Conservation (phyloP, 345 rosid genomes). For the Gossypioides kirkii region DNA sequence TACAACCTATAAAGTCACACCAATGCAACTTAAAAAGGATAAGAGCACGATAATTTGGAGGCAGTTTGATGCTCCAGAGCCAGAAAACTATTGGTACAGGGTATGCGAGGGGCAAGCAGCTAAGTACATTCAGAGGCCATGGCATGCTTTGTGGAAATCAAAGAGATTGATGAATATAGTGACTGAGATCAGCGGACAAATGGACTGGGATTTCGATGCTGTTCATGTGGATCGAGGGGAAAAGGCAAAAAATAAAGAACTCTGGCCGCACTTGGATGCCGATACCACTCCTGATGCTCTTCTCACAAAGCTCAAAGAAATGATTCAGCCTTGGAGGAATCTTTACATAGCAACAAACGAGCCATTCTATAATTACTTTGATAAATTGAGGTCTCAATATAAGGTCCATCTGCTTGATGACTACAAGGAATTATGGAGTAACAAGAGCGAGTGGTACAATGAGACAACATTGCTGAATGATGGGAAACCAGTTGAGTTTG, state of each 20-base stretch:
- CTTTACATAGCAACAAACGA: slow-evolving; percentile 81
- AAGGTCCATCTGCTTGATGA: slow-evolving; percentile 86
- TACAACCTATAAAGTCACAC: slow-evolving; percentile 51
- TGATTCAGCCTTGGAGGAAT: slow-evolving; percentile 71
- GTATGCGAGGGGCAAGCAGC: slow-evolving; percentile 89
- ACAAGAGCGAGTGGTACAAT: slow-evolving; percentile 82
- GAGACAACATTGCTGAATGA: slow-evolving; percentile 62
- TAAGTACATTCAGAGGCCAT: slow-evolving; percentile 68
- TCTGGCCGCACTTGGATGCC: slow-evolving; percentile 82
- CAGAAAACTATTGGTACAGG: slow-evolving; percentile 88
- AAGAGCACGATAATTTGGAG: slow-evolving; percentile 80
- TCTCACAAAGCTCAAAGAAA: slow-evolving; percentile 48
- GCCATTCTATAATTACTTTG: slow-evolving; percentile 80
- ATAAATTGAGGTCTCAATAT: slow-evolving; percentile 81
- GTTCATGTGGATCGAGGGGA: slow-evolving; percentile 92
- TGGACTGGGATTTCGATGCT: slow-evolving; percentile 96
- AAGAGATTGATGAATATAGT: slow-evolving; percentile 95
- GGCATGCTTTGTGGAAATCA: slow-evolving; percentile 88
- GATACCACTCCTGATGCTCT: slow-evolving; percentile 84
- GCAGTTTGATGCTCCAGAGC: slow-evolving; percentile 83
- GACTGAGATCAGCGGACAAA: slow-evolving; percentile 65
- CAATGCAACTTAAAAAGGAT: slow-evolving; percentile 71
- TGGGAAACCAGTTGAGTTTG: slow-evolving; percentile 73
- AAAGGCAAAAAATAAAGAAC: slow-evolving; percentile 72
- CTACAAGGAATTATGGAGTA: slow-evolving; percentile 71